Percentiles rank a stretch among this genome's conserved stretches.
phyloP scores from a whole-genome alignment of 2,329 filamentous ascomycete species.

The Fusarium agapanthi region DNA sequence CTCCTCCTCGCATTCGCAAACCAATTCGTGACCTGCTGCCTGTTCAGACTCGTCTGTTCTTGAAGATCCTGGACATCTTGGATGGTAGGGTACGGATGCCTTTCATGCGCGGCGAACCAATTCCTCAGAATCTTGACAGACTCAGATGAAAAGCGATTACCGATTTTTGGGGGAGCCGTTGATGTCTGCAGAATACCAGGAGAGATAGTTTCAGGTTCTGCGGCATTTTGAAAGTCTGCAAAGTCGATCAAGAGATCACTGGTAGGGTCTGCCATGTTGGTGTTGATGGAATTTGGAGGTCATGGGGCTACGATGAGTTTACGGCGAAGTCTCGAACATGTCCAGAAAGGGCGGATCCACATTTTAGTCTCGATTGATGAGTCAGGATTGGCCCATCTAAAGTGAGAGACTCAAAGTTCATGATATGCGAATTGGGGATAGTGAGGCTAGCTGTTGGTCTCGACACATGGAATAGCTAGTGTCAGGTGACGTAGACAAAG shows the following conservation, averaged over 20 bases:
- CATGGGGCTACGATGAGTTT: slow-evolving; percentile 3
- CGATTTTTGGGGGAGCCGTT: slow-evolving; percentile 26
- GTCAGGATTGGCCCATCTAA: not conserved
- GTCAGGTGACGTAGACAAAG: rapidly evolving
- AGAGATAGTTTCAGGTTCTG: slow-evolving; percentile 9
- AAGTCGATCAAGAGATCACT: not conserved
- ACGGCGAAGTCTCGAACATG: slow-evolving; percentile 32
- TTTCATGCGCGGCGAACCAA: slow-evolving; percentile 78
- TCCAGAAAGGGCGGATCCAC: slow-evolving; percentile 35
- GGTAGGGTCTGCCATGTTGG: slow-evolving; percentile 11
- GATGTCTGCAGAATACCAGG: slow-evolving; percentile 24
- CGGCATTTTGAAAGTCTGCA: not conserved
- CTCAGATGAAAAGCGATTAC: slow-evolving; percentile 26
- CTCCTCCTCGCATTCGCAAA: slow-evolving; percentile 84
- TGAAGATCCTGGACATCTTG: slow-evolving; percentile 81
- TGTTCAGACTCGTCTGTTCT: slow-evolving; percentile 76
- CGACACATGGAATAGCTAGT: not conserved
- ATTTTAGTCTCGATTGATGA: slow-evolving; percentile 8
- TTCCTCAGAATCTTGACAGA: slow-evolving; percentile 68
- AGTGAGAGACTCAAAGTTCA: not conserved
- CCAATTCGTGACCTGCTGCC: slow-evolving; percentile 87
- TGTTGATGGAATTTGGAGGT: slow-evolving; percentile 8
- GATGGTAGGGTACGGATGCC: slow-evolving; percentile 84
- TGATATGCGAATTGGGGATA: not conserved
- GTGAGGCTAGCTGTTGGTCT: not conserved